Base-by-base conservation (phyloP, 345 rosid species). In the Mangifera indica region DNA sequence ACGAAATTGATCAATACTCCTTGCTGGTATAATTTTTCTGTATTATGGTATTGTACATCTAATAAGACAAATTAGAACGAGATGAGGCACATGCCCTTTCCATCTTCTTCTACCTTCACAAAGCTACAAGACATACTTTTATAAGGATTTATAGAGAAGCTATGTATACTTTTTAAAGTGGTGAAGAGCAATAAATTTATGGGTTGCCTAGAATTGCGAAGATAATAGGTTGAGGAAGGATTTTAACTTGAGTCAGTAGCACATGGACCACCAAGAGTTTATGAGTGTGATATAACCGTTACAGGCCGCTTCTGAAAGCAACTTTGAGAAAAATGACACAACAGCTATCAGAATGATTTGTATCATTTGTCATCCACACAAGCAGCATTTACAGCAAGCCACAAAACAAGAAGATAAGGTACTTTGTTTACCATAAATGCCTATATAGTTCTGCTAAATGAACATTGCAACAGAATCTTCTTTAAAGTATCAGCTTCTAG, bases 301-400 rank as follows among this genome's bases (percentile, higher is more conserved):
- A 26, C 0, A 24, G 42, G 49, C n/a, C 1, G 15, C 13, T 55
- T 14, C 29, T 26, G 73, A 70, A 58, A 70, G 73, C 73, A 45
- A 58, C 65, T 70, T 70, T 20, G 3, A 18, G 45, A 18, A 25
- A 70, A 25, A 58, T 11, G 64, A 45, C 64, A 69, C 15, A 57
- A 45, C 46, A 7, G 56, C 73, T n/a, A 45, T 5, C 44, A 60
- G 65, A 58, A 25, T 42, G 24, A 69, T 69, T 45, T 44, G 55
- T 25, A 68, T 25, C 73, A 24, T 45, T 17, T 58, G 17, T 56
- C 65, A n/a, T 45, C 73, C 57, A 45, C 37, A 68, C 52, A 20
- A 21, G 13, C 72, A 22, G 21, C 61, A 44, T 14, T 65, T 46
- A 46, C 69, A 46, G 56, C 56, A 25, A 44, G 44, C 72, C 64